phyloP scores from a whole-genome alignment of 495 filamentous ascomycete species.

The Neurospora sp. region DNA sequence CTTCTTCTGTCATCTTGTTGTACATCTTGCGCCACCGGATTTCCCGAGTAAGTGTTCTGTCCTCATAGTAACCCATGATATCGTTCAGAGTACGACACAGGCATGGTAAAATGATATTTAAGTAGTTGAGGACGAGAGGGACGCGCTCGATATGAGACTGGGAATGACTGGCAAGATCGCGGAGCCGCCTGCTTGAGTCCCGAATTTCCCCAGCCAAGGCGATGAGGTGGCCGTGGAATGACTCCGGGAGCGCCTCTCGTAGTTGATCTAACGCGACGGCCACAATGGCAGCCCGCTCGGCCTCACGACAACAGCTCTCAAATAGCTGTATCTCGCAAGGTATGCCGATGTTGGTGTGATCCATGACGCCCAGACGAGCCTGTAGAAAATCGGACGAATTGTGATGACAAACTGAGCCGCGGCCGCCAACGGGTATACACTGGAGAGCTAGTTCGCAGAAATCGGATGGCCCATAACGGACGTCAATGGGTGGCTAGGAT shows the following conservation, averaged over 20 bases:
- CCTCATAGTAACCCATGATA: constrained; percentile 40
- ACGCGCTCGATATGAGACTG: constrained; percentile 38
- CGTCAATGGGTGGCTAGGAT: background rate
- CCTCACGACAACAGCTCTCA: constrained; percentile 36
- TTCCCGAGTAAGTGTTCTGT: constrained; percentile 33
- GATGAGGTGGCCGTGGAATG: constrained; percentile 31
- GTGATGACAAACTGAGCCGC: background rate
- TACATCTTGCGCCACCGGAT: constrained; percentile 44
- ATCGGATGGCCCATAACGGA: background rate
- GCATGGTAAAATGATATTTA: constrained; percentile 42
- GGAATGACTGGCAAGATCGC: constrained; percentile 40
- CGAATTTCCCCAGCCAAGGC: constrained; percentile 33
- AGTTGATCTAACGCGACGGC: constrained; percentile 31
- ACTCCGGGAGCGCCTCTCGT: constrained; percentile 26
- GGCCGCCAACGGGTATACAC: background rate
- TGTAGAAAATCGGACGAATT: background rate
- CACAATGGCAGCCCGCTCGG: constrained; percentile 32
- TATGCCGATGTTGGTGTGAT: constrained; percentile 3
- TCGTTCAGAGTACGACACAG: constrained; percentile 38
- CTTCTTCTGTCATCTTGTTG: constrained; percentile 40
- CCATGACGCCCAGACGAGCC: constrained; percentile 9
- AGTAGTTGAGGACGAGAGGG: constrained; percentile 38
- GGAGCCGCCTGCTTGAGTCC: constrained; percentile 32
- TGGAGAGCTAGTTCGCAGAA: background rate
- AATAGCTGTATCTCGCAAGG: constrained; percentile 27